Base-by-base conservation (phyloP, 169 alveolate species). In the Theileria sp. region DNA sequence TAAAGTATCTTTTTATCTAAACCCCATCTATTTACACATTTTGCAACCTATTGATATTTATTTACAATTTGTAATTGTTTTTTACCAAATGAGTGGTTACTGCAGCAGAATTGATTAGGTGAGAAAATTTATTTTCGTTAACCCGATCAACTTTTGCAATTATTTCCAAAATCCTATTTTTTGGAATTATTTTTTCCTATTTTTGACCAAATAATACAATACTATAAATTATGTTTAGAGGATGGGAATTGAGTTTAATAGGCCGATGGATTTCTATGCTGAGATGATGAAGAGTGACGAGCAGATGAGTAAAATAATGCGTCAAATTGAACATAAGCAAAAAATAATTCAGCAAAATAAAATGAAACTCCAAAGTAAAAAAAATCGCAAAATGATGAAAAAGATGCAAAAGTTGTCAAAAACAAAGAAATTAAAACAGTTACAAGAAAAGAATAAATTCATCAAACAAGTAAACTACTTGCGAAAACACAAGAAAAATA, bases 211-310 rank as follows among this genome's bases (percentile, higher is more conserved):
- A n/a, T n/a, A n/a, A n/a, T n/a, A n/a, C n/a, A n/a, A n/a, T n/a
- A 54, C 62, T 54, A 19, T 54, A 54, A 58, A 3, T 25, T 25
- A 58, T 58, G 62, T 21, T 21, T 75, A 75, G 81, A 36, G 13
- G 6, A 30, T 84, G 36, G 81, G 81, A 26, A 19, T 84, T 9
- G 56, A 9, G 21, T 84, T 84, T 56, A 77, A 76, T 34, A 61
- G 90, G 6, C 90, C 90, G 6, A n/a, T 60, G 13, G 90, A 84
- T 54, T 84, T 77, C 64, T 84, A 77, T 30, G 82, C 90, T 0
- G 90, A 84, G 56, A 84, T 84, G 90, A 12, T 84, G 26, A 84
- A 84, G 26, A 77, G 81, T 15, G 90, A 84, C 54, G 17, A 56
- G 15, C 86, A 77, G 13, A 84, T 84, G 90, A 60, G 58, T 1